phyloP scores from a whole-genome alignment of 257 asterid species.

The Parsonsia alboflavescens region DNA sequence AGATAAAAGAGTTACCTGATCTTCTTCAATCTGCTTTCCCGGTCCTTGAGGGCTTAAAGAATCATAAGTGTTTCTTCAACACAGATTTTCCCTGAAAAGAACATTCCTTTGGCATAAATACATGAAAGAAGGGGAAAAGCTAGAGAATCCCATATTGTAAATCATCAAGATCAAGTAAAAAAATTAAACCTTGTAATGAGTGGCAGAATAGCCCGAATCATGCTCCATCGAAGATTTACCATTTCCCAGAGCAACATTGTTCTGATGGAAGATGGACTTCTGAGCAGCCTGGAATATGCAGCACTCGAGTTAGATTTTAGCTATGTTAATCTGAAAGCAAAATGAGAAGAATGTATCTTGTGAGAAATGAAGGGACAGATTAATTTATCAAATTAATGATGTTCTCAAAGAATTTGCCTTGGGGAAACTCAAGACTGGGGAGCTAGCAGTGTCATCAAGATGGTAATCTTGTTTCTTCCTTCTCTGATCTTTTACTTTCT shows the following conservation, averaged over 20 bases:
- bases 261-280: conserved; percentile 28
- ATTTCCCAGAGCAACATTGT: conserved; percentile 35
- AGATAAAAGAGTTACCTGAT: conserved; percentile 34
- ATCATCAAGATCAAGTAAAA: background rate
- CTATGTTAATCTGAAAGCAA: background rate
- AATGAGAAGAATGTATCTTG: background rate
- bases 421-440: conserved; percentile 46
- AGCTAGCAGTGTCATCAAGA: conserved; percentile 95
- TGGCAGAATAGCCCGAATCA: conserved; percentile 37
- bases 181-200: conserved; percentile 43
- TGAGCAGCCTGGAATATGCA: conserved; percentile 13
- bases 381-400: background rate
- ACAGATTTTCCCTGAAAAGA: conserved; percentile 51
- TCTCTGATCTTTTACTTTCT: conserved; percentile 22
- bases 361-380: background rate
- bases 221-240: conserved; percentile 27
- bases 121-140: background rate
- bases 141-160: background rate
- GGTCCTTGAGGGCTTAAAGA: conserved; percentile 46
- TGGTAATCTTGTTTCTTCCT: conserved; percentile 28
- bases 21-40: conserved; percentile 28
- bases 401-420: conserved; percentile 31
- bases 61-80: conserved; percentile 48
- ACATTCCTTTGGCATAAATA: background rate
- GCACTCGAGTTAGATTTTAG: background rate